Conservation (phyloP, 1,284 basidiomycete genomes). For the Pseudozyma thailandica region DNA sequence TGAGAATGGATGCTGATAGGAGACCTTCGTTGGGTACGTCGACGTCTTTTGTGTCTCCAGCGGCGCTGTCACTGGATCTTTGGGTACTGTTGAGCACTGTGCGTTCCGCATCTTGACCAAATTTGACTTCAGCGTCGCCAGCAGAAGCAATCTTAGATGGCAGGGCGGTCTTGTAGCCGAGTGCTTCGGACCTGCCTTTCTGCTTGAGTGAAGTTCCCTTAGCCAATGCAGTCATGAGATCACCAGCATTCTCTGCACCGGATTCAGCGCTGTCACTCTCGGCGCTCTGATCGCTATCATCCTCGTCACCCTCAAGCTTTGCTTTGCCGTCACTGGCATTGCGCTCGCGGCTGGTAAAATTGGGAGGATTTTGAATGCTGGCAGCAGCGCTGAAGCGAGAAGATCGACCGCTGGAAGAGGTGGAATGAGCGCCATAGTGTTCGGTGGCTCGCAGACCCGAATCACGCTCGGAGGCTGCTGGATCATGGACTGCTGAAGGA, state of each 20-base stretch:
- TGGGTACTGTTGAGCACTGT: not conserved
- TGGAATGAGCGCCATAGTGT: constrained; percentile 16
- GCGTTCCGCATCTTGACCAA: not conserved
- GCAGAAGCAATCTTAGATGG: not conserved
- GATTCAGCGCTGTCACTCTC: constrained; percentile 37
- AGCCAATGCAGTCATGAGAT: constrained; percentile 30
- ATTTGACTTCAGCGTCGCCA: not conserved
- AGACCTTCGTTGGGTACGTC: constrained; percentile 1
- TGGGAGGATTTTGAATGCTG: constrained; percentile 26
- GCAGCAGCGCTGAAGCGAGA: constrained; percentile 26
- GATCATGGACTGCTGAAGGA: constrained; percentile 16
- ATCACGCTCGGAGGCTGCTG: constrained; percentile 12
- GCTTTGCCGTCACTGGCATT: not conserved
- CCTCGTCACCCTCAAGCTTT: constrained; percentile 14
- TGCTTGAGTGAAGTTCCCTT: constrained; percentile 25
- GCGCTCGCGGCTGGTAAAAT: constrained; percentile 42
- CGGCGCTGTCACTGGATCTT: not conserved
- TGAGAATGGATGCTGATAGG: constrained; percentile 18
- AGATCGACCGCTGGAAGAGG: constrained; percentile 25
- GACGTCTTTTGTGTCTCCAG: not conserved
- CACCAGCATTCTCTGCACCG: constrained; percentile 30
- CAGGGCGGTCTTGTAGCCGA: not conserved
- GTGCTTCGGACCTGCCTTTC: not conserved
- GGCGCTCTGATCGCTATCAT: constrained; percentile 36
- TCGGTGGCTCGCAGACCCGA: constrained; percentile 5